Base-by-base conservation (phyloP, 768 basidiomycete species). In the Pisolithus albus region DNA sequence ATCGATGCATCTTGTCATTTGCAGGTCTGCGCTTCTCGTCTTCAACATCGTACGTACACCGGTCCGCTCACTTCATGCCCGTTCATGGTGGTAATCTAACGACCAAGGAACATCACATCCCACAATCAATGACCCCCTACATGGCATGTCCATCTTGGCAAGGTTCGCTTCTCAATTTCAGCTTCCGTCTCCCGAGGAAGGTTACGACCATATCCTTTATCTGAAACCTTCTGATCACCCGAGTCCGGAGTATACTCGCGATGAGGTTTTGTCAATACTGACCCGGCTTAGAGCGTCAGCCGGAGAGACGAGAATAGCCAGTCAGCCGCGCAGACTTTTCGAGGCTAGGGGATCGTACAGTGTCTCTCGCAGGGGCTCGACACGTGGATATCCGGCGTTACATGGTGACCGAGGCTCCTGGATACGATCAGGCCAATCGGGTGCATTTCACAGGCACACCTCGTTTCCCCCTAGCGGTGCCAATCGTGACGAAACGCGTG, bases 31-130 rank as follows among this genome's bases (percentile, higher is more conserved):
- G 80, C 76, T 52, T 71, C 73, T 50, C 78, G 87, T 43, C 73
- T 89, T 39, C 68, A 69, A 62, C 66, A 69, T 59, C 77, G 86
- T 87, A 69, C 62, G 83, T 74, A 43, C 26, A 26, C 32, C 13
- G 2, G 18, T n/a, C 47, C 15, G 40, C 24, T 45, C 47, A 36
- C 38, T 44, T 36, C 37, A 24, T 45, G 52, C 36, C 50, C 50
- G 38, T 28, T 37, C 46, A 60, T 26, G 60, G 16, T 32, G 51
- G 50, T 42, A 48, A 43, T 57, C 50, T 48, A 50, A 52, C 50
- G 38, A 56, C 42, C 61, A 62, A 90, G 88, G 88, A 59, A 75
- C 74, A 34, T 73, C 69, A 46, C 88, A 89, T 69, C 90, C 88
- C 47, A 92, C 89, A 49, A 90, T 92, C 66, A 81, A 71, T 56